phyloP scores from a whole-genome alignment of 148 eudicot genomes.

The Dysphania ambrosioides region DNA sequence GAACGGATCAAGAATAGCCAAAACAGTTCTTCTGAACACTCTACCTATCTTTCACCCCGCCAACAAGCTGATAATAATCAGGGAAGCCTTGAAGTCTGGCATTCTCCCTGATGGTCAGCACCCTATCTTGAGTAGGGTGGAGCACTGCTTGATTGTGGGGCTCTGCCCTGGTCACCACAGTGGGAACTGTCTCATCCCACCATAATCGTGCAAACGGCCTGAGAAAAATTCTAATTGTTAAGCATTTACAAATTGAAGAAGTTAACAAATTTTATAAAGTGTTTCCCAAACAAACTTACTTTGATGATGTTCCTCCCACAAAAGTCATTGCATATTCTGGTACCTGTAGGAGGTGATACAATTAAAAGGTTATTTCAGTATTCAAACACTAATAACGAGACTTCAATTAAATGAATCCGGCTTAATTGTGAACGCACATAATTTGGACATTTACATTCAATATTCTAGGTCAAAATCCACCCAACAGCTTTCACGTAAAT shows the following conservation, averaged over 20 bases:
- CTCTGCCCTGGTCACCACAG: constrained; percentile 82
- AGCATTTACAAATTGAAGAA: not conserved
- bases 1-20: too few relatives aligned
- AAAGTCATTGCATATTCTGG: constrained; percentile 82
- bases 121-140: constrained; percentile 72
- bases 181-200: constrained; percentile 86
- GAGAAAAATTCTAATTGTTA: constrained; percentile 9
- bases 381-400: too few relatives aligned
- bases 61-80: constrained; percentile 58
- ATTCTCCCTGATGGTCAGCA: constrained; percentile 72
- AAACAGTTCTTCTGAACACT: too few relatives aligned
- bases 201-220: constrained; percentile 88
- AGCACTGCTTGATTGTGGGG: constrained; percentile 70
- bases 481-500: too few relatives aligned
- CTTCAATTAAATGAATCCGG: too few relatives aligned
- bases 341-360: constrained; percentile 38
- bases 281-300: constrained; percentile 39
- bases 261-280: not conserved
- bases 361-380: not conserved
- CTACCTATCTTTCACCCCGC: constrained; percentile 70
- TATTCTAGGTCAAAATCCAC: too few relatives aligned
- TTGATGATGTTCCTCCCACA: constrained; percentile 52
- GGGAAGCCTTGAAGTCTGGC: constrained; percentile 90
- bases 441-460: too few relatives aligned
- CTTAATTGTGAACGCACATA: too few relatives aligned